Conservation (phyloP, 768 basidiomycete species). For the Glaciozyma antarctica region DNA sequence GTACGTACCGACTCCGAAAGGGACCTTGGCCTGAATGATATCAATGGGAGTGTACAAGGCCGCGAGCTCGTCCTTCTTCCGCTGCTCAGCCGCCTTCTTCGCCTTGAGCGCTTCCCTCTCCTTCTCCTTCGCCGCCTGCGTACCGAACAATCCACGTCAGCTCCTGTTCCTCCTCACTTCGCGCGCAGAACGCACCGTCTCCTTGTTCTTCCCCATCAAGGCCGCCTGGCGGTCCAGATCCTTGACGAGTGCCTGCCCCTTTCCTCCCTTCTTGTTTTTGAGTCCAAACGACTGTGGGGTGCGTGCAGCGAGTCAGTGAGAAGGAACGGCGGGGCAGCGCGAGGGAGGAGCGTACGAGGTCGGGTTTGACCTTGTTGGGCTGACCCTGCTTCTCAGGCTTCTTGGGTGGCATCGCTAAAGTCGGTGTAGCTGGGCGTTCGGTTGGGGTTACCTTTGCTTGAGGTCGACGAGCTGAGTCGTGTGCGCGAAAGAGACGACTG, state of each 20-base stretch:
- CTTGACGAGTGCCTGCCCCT: slow-evolving; percentile 76
- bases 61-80: slow-evolving; percentile 56
- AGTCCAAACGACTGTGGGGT: slow-evolving; percentile 42
- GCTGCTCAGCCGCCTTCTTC: slow-evolving; percentile 36
- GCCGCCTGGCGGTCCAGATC: slow-evolving; percentile 68
- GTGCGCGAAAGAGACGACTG: too few relatives aligned
- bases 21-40: slow-evolving; percentile 47
- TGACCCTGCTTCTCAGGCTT: slow-evolving; percentile 57
- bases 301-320: too few relatives aligned
- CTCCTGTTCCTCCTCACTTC: slow-evolving; percentile 72
- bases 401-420: slow-evolving; percentile 63
- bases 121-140: slow-evolving; percentile 65
- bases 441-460: not conserved
- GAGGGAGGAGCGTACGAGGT: slow-evolving; percentile 11
- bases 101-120: slow-evolving; percentile 45
- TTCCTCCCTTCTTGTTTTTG: slow-evolving; percentile 81
- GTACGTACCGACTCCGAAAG: slow-evolving; percentile 66
- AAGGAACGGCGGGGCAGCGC: not conserved
- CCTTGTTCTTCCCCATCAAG: slow-evolving; percentile 67
- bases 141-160: slow-evolving; percentile 43
- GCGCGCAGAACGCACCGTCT: slow-evolving; percentile 44
- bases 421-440: not conserved
- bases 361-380: slow-evolving; percentile 68
- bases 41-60: slow-evolving; percentile 43
- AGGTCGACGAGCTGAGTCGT: not conserved